phyloP scores from a whole-genome alignment of 768 basidiomycete species.

The Phlebiopsis gigantea region DNA sequence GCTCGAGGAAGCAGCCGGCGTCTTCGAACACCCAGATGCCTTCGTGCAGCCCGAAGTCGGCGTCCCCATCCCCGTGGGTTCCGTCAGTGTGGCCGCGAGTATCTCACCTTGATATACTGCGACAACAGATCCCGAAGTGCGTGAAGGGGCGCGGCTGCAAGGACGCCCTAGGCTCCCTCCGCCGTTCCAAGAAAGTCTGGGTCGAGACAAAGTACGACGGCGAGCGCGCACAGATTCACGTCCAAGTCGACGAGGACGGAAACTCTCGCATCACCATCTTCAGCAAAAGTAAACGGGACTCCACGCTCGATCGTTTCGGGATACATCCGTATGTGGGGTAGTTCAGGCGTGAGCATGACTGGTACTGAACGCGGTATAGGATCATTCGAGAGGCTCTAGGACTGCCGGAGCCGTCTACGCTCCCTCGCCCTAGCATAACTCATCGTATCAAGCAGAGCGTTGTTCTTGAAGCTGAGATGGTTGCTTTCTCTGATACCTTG shows the following conservation, averaged over 20 bases:
- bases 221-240: slow-evolving; percentile 91
- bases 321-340: slow-evolving; percentile 43
- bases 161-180: slow-evolving; percentile 48
- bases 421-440: background rate
- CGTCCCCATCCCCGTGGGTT: slow-evolving; percentile 52
- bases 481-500: slow-evolving; percentile 62
- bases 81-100: background rate
- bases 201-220: slow-evolving; percentile 95
- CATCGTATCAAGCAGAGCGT: slow-evolving; percentile 22
- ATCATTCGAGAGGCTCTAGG: slow-evolving; percentile 60
- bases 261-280: slow-evolving; percentile 63
- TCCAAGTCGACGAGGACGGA: slow-evolving; percentile 40
- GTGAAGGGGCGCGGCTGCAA: slow-evolving; percentile 61
- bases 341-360: no score
- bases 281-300: slow-evolving; percentile 84
- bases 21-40: slow-evolving; percentile 26
- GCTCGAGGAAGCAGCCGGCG: slow-evolving; percentile 47
- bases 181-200: slow-evolving; percentile 48
- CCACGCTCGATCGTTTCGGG: slow-evolving; percentile 69
- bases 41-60: slow-evolving; percentile 44
- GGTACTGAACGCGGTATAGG: slow-evolving; percentile 28
- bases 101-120: background rate
- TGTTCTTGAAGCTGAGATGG: slow-evolving; percentile 84
- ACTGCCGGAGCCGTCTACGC: slow-evolving; percentile 22
- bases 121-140: slow-evolving; percentile 71